Evolutionary conservation across 371 early-diverging fungal genomes (phyloP).

Genomic region (Cokeromyces recurvatus): DNA sequence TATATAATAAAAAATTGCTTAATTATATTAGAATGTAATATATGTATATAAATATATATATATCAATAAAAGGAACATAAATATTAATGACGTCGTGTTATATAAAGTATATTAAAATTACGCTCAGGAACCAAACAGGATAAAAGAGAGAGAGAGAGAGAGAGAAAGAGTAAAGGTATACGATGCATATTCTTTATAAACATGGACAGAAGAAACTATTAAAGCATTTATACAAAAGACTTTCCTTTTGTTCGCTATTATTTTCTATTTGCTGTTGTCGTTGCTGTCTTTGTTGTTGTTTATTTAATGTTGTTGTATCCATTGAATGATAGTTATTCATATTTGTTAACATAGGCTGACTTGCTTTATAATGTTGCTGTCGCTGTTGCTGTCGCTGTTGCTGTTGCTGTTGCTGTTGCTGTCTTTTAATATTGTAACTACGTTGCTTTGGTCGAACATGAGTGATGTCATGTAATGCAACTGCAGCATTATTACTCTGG

Average conservation of each 20-base stretch:
- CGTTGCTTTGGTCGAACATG: conserved; percentile 8
- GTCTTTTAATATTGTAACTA: background rate
- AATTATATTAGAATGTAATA: too few relatives aligned
- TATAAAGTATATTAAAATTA: too few relatives aligned
- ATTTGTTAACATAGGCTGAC: conserved; percentile 19
- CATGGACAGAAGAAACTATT: conserved; percentile 10
- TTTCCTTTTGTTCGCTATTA: conserved; percentile 12
- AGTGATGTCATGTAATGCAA: conserved; percentile 14
- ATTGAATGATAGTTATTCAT: conserved; percentile 18
- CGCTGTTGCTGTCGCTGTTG: conserved; percentile 12
- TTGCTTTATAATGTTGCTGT: conserved; percentile 14
- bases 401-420: conserved; percentile 9
- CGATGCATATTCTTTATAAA: background rate
- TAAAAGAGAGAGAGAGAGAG: too few relatives aligned
- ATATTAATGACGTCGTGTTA: too few relatives aligned
- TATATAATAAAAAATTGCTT: too few relatives aligned
- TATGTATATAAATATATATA: too few relatives aligned
- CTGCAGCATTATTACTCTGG: conserved; percentile 11
- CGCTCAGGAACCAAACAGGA: too few relatives aligned
- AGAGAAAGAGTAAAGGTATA: too few relatives aligned
- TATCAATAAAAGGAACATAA: too few relatives aligned
- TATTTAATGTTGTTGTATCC: conserved; percentile 10
- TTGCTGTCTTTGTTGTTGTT: conserved; percentile 18
- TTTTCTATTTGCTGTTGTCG: conserved; percentile 7
- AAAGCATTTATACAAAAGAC: conserved; percentile 13